These are phyloP conservation scores for Kodamaea anthophila DNA, from an alignment of 1,139 yeast genomes.

Conservation along the genomic window DNA sequence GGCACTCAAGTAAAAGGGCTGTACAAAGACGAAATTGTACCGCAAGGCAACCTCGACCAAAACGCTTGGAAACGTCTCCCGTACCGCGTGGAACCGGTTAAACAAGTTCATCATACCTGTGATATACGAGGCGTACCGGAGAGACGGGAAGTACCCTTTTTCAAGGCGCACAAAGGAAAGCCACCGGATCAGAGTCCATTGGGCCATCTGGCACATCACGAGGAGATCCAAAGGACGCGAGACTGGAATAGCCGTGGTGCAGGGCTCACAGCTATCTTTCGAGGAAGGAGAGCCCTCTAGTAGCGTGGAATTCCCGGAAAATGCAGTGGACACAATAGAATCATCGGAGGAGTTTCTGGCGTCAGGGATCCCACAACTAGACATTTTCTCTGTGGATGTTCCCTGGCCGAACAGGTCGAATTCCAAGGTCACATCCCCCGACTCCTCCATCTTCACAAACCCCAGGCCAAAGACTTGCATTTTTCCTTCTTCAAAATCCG, in stretches of 20 bases:
- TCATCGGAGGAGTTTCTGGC: conserved; percentile 1
- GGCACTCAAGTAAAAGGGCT: conserved; percentile 17
- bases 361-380: no score
- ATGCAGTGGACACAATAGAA: conserved; percentile 3
- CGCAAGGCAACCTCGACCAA: conserved; percentile 9
- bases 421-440: no score
- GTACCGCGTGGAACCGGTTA: conserved; percentile 19
- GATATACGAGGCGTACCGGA: conserved; percentile 24
- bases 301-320: no score
- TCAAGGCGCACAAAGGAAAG: conserved; percentile 28
- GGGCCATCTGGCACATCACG: conserved; percentile 17
- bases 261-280: no score
- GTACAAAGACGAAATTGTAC: conserved; percentile 13
- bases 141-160: conserved; percentile 26
- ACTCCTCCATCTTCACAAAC: conserved; percentile 10
- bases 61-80: conserved; percentile 11
- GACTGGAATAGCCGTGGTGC: no score
- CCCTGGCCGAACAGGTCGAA: no score
- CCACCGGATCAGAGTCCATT: conserved; percentile 23
- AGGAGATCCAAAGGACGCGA: conserved; percentile 12
- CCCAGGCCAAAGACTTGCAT: conserved; percentile 9
- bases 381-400: no score
- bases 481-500: conserved; percentile 6
- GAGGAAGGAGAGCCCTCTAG: no score
- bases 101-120: conserved; percentile 22